These are phyloP conservation scores for Cerrena zonata DNA, from an alignment of 1,284 basidiomycete species.

Conservation along the genomic window DNA sequence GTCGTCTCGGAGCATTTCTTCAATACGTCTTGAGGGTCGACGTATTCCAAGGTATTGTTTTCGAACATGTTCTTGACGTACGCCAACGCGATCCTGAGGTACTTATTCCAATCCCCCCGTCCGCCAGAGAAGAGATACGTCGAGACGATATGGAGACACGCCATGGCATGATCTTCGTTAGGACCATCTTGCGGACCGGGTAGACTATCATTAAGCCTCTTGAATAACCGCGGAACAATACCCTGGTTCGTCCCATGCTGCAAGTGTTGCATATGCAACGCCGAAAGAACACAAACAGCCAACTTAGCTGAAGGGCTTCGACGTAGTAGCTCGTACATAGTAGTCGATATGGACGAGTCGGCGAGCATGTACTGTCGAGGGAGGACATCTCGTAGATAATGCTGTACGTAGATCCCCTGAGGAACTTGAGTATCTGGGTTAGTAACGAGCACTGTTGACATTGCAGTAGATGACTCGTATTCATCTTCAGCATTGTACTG, in stretches of 20 bases:
- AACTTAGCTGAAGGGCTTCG: conserved; percentile 35
- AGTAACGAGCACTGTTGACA: too few species aligned
- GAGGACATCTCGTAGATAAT: conserved; percentile 49
- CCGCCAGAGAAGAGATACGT: conserved; percentile 72
- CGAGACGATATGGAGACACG: conserved; percentile 67
- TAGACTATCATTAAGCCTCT: conserved; percentile 33
- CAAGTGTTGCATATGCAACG: conserved; percentile 39
- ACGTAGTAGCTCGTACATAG: conserved; percentile 46
- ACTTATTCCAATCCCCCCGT: conserved; percentile 58
- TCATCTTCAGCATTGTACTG: conserved; percentile 21
- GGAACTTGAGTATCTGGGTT: background rate
- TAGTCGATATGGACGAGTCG: conserved; percentile 35
- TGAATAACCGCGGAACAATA: conserved; percentile 19
- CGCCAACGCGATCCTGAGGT: conserved; percentile 51
- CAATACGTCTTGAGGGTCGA: conserved; percentile 43
- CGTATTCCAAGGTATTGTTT: conserved; percentile 25
- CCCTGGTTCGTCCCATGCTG: conserved; percentile 9
- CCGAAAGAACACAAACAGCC: conserved; percentile 55
- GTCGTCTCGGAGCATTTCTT: conserved; percentile 39
- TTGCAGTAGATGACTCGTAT: too few species aligned
- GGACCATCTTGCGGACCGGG: conserved; percentile 12
- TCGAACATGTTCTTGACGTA: conserved; percentile 49
- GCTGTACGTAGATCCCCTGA: conserved; percentile 10
- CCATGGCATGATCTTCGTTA: conserved; percentile 66
- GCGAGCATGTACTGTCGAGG: conserved; percentile 64